These are phyloP conservation scores for Nicotiana otophora DNA, from an alignment of 257 asterid genomes.

Conservation along the genomic window DNA sequence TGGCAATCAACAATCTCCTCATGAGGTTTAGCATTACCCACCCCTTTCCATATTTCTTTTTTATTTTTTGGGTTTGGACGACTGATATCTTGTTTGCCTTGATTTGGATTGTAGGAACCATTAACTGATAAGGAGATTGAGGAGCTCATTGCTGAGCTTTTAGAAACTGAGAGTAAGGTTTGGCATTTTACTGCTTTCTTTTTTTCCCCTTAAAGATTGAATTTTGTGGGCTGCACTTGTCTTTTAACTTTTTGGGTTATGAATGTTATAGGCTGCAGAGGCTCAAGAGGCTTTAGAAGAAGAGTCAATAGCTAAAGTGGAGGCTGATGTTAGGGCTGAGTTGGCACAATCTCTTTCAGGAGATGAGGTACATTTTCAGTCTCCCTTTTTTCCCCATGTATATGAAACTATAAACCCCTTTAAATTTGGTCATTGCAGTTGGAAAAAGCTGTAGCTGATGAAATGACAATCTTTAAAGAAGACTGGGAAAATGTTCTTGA, in stretches of 20 bases:
- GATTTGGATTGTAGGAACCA: conserved; percentile 52
- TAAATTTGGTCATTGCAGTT: conserved; percentile 28
- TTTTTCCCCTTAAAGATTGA: background rate
- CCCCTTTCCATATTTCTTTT: background rate
- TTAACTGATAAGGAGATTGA: conserved; percentile 81
- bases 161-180: conserved; percentile 89
- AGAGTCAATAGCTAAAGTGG: conserved; percentile 68
- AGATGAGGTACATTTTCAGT: conserved; percentile 42
- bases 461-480: conserved; percentile 71
- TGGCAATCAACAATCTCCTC: background rate
- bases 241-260: background rate
- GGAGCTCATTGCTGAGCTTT: conserved; percentile 78
- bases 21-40: background rate
- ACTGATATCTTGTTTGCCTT: background rate
- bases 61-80: background rate
- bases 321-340: conserved; percentile 87
- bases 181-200: background rate
- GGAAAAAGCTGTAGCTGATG: conserved; percentile 76
- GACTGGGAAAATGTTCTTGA: conserved; percentile 90
- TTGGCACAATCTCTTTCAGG: conserved; percentile 57
- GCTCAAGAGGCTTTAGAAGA: conserved; percentile 93
- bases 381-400: background rate
- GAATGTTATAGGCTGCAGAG: conserved; percentile 73
- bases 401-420: background rate
- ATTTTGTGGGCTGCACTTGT: conserved; percentile 9